Conservation (phyloP, 371 early-diverging fungal species). For the Dichotomocladium elegans region DNA sequence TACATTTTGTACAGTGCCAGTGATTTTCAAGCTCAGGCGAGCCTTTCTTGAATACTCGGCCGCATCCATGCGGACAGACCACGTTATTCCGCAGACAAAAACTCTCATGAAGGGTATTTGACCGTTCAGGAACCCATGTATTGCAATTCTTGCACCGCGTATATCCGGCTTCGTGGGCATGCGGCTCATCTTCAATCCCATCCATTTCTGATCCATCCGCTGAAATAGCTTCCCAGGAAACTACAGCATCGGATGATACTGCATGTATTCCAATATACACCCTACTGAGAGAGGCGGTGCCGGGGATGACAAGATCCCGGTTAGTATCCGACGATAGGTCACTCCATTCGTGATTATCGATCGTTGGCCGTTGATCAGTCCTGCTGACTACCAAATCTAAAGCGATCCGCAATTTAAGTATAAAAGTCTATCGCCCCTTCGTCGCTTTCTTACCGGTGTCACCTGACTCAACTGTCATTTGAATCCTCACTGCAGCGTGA, state of each 20-base stretch:
- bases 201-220: background rate
- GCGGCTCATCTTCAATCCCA: slow-evolving; percentile 11
- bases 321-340: slow-evolving; percentile 27
- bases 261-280: slow-evolving; percentile 45
- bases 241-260: slow-evolving; percentile 9
- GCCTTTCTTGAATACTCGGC: slow-evolving; percentile 61
- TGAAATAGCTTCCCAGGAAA: slow-evolving; percentile 23
- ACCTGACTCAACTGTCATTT: slow-evolving; percentile 18
- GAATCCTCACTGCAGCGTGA: slow-evolving; percentile 5
- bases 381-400: slow-evolving; percentile 33
- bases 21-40: slow-evolving; percentile 62
- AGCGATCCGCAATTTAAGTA: background rate
- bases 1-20: slow-evolving; percentile 82
- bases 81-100: slow-evolving; percentile 81
- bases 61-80: slow-evolving; percentile 61
- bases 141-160: slow-evolving; percentile 71
- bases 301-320: slow-evolving; percentile 9
- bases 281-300: background rate
- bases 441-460: slow-evolving; percentile 27
- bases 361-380: slow-evolving; percentile 20
- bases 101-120: slow-evolving; percentile 63
- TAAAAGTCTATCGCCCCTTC: background rate
- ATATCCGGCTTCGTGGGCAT: slow-evolving; percentile 37
- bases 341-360: slow-evolving; percentile 36
- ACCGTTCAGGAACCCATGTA: slow-evolving; percentile 58